Percentiles rank a stretch among this genome's conserved stretches.
Conservation (phyloP, 306 rosid genomes). For the Castanospermum australe region DNA sequence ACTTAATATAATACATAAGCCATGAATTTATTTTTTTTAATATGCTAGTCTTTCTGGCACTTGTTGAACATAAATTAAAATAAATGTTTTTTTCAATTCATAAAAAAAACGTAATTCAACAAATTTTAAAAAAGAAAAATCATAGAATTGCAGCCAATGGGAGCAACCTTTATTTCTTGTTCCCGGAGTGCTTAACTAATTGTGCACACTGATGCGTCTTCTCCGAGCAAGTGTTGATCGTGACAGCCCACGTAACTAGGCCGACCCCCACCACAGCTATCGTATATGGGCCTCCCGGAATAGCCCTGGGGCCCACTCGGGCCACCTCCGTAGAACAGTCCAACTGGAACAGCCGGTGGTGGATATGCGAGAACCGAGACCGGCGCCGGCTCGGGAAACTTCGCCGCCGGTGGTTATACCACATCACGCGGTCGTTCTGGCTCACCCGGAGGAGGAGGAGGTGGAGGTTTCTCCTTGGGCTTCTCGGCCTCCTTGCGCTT, state of each 20-base stretch:
- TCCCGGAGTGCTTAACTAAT: background rate
- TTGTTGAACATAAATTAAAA: too few relatives aligned
- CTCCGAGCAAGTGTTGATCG: conserved; percentile 33
- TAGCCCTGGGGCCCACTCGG: conserved; percentile 18
- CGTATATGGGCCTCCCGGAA: conserved; percentile 40
- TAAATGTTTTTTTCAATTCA: too few relatives aligned
- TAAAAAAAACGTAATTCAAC: too few relatives aligned
- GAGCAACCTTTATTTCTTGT: too few relatives aligned
- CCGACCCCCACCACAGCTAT: conserved; percentile 44
- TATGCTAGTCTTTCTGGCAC: too few relatives aligned
- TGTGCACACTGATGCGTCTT: conserved; percentile 35
- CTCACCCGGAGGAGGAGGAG: too few relatives aligned
- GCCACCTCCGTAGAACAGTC: conserved; percentile 4
- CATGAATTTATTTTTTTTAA: too few relatives aligned
- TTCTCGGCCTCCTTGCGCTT: background rate
- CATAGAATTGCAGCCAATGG: too few relatives aligned
- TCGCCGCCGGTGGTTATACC: background rate
- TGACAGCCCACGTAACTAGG: conserved; percentile 19
- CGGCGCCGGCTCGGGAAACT: background rate
- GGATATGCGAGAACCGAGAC: background rate
- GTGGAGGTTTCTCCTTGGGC: too few relatives aligned
- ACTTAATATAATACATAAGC: too few relatives aligned
- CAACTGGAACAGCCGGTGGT: background rate
- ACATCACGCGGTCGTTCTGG: too few relatives aligned
- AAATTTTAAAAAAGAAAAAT: too few relatives aligned